phyloP scores from a whole-genome alignment of 805 yeast species.

The Torulaspora microellipsoides region DNA sequence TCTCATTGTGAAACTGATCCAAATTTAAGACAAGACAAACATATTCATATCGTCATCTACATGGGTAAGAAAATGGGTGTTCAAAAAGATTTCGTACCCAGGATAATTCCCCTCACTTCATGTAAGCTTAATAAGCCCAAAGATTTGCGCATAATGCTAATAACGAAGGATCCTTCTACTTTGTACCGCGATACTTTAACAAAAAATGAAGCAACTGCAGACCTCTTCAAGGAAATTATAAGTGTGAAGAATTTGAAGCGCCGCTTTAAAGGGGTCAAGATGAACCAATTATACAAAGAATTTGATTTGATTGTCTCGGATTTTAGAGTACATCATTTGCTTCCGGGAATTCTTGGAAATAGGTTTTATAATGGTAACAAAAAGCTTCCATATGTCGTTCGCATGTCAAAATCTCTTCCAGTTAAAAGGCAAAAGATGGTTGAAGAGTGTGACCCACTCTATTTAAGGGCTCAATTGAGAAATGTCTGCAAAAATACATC shows the following conservation, averaged over 20 bases:
- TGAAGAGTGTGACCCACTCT: conserved; percentile 61
- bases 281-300: conserved; percentile 50
- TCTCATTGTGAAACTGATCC: conserved; percentile 31
- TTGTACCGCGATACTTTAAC: conserved; percentile 48
- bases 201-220: conserved; percentile 53
- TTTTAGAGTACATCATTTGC: conserved; percentile 55
- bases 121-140: conserved; percentile 45
- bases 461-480: conserved; percentile 59
- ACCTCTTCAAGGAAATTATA: conserved; percentile 55
- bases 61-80: conserved; percentile 43
- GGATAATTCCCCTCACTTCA: conserved; percentile 54
- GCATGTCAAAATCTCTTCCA: conserved; percentile 41
- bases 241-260: conserved; percentile 54
- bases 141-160: conserved; percentile 49
- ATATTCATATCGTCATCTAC: conserved; percentile 42
- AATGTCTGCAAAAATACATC: conserved; percentile 60
- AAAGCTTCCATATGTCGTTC: conserved; percentile 63
- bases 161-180: conserved; percentile 71
- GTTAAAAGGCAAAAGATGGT: conserved; percentile 43
- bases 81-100: conserved; percentile 47
- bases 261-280: conserved; percentile 40
- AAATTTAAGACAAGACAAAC: conserved; percentile 26
- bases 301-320: conserved; percentile 68
- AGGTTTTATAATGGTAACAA: conserved; percentile 60
- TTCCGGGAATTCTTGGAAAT: conserved; percentile 55